These are phyloP conservation scores for Nakazawaea holstii DNA, from an alignment of 805 yeast genomes.

Conservation along the genomic window DNA sequence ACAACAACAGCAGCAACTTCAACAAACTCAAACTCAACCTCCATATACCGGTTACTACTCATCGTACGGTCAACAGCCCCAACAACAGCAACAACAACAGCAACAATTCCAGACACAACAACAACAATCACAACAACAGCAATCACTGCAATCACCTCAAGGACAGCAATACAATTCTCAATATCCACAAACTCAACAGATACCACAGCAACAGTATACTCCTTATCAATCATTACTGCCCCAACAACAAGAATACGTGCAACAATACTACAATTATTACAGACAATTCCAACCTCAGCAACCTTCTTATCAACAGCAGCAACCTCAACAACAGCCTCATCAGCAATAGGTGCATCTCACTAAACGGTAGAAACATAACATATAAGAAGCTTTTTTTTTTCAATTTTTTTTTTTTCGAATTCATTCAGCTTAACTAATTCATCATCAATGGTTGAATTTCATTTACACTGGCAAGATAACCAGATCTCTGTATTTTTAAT, in stretches of 20 bases:
- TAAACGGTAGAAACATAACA: not conserved
- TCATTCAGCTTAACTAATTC: too few species aligned
- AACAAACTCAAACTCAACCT: not conserved
- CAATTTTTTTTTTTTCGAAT: too few species aligned
- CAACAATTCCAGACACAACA: not conserved
- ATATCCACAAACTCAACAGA: not conserved
- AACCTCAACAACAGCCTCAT: not conserved
- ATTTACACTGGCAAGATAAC: too few species aligned
- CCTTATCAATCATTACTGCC: constrained; percentile 10
- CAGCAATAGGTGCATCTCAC: not conserved
- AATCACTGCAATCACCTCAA: not conserved
- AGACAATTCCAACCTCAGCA: constrained; percentile 10
- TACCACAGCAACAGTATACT: constrained; percentile 4
- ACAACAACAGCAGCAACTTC: not conserved
- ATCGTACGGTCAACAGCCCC: not conserved
- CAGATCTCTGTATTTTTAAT: too few species aligned
- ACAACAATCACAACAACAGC: not conserved
- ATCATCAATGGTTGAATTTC: too few species aligned
- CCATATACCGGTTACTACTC: not conserved
- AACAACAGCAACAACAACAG: constrained; percentile 1
- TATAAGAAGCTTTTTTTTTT: too few species aligned
- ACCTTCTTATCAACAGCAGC: not conserved
- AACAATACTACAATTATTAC: constrained; percentile 11
- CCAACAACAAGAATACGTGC: constrained; percentile 12
- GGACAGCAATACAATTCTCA: constrained; percentile 1